phyloP scores from a whole-genome alignment of 1,284 basidiomycete genomes.

The Leccinum pachyderme region DNA sequence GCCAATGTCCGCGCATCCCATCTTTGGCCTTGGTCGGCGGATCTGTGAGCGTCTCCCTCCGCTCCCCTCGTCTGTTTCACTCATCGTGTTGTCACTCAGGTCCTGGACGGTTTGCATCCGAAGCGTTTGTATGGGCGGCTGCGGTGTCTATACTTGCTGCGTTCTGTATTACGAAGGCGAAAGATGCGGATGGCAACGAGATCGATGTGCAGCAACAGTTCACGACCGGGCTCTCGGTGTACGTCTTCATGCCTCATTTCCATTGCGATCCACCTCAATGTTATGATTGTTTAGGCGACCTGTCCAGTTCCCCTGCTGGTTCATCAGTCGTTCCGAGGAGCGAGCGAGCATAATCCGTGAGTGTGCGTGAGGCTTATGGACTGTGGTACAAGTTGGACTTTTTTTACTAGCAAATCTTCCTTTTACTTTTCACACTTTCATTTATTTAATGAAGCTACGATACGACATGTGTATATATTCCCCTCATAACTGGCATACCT shows the following conservation, averaged over 20 bases:
- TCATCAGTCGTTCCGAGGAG: conserved; percentile 20
- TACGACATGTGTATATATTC: conserved; percentile 2
- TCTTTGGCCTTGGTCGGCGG: conserved; percentile 43
- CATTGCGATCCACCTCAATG: not conserved
- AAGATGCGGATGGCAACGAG: conserved; percentile 34
- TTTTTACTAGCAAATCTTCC: not conserved
- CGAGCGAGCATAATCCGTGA: conserved; percentile 12
- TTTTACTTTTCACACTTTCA: not conserved
- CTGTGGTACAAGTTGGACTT: too few relatives aligned
- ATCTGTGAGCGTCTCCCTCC: conserved; percentile 24
- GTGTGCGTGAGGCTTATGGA: not conserved
- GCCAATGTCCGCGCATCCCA: conserved; percentile 34
- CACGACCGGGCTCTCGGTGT: conserved; percentile 34
- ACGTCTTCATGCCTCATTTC: conserved; percentile 9
- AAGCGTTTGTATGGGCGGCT: conserved; percentile 24
- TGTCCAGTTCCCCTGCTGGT: conserved; percentile 23
- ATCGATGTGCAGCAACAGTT: conserved; percentile 34
- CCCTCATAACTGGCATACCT: not conserved
- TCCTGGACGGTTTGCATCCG: conserved; percentile 26
- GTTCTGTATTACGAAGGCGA: conserved; percentile 38
- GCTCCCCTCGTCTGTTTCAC: conserved; percentile 5
- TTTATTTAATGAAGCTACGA: not conserved
- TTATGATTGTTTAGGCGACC: conserved; percentile 16
- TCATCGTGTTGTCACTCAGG: conserved; percentile 11
- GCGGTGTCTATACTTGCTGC: conserved; percentile 37